A percentile compares a stretch with the other conserved stretches of the same genome.
phyloP scores from a whole-genome alignment of 495 filamentous ascomycete species.

The Letharia lupina region DNA sequence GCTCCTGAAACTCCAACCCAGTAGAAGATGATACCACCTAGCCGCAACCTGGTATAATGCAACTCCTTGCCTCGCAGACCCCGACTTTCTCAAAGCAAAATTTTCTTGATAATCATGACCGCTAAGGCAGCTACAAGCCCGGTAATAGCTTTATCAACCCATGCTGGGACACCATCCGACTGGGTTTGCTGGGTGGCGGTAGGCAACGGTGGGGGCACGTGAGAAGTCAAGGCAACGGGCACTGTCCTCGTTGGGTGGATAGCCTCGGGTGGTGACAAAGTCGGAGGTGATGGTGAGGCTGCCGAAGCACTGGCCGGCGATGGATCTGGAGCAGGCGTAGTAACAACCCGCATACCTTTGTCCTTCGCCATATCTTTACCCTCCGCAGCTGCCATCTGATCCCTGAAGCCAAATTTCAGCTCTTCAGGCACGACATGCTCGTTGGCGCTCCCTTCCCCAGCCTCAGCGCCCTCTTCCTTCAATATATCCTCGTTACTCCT shows the following conservation, averaged over 20 bases:
- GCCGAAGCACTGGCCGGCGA: constrained; percentile 6
- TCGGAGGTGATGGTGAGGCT: constrained; percentile 17
- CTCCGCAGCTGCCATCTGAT: constrained; percentile 30
- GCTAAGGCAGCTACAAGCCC: constrained; percentile 42
- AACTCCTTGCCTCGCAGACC: neutral
- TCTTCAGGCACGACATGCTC: constrained; percentile 39
- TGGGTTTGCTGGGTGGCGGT: neutral
- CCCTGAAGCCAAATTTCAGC: constrained; percentile 40
- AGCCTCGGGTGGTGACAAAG: constrained; percentile 3
- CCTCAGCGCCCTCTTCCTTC: constrained; percentile 42
- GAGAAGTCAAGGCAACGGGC: constrained; percentile 4
- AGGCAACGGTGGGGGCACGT: constrained; percentile 3
- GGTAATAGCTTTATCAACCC: constrained; percentile 51
- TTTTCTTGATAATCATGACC: constrained; percentile 38
- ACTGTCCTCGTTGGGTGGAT: constrained; percentile 7
- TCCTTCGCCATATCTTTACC: constrained; percentile 36
- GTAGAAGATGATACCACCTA: neutral
- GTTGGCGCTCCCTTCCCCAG: constrained; percentile 30
- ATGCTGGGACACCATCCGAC: constrained; percentile 34
- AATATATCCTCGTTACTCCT: constrained; percentile 66
- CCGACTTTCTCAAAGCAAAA: constrained; percentile 13
- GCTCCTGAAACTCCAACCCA: neutral
- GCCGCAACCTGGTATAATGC: constrained; percentile 2
- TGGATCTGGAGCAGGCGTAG: neutral
- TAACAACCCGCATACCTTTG: constrained; percentile 5